Base-by-base conservation (phyloP, 1,139 yeast species). In the Keqinozyma sinolaborantium region DNA sequence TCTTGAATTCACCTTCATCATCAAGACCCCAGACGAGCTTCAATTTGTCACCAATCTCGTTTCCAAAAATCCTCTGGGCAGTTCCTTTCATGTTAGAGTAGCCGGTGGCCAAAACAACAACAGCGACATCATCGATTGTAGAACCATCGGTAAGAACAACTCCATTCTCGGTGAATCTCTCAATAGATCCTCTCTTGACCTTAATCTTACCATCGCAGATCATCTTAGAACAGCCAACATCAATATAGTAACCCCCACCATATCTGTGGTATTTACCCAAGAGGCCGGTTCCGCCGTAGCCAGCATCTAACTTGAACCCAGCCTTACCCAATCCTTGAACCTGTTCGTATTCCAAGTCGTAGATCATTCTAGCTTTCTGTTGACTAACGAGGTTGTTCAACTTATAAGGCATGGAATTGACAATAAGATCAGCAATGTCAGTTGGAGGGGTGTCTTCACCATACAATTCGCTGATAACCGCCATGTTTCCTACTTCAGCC, bases 191-290 rank as follows among this genome's bases (percentile, higher is more conserved):
- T 30, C 57, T 60, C 39, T 60, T 55, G 33, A 67, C 48, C 25
- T 51, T 47, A 36, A 67, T 57, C 33, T 54, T 56, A 11, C 61
- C 66, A n/a, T 64, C 62, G 14, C 50, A 50, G 31, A 67, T 60
- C 33, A 61, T 45, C 30, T 52, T 51, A 25, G 69, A 59, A 34
- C 66, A 60, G 5, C 73, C 73, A 29, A 61, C 70, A 39, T 67
- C 72, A 30, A 64, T 61, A 44, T 68, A 67, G 42, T 63, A 68
- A 20, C 73, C 73, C 3, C 73, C 71, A 11, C 70, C 72, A 38
- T 64, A 55, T 31, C 66, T 52, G 39, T 51, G 50, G 40, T 61
- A 64, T 30, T 60, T 47, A n/a, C 67, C 61, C 31, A 60, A 53
- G 32, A 64, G 45, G 5, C 74, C 74, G 23, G 71, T 58, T 16